phyloP scores from a whole-genome alignment of 176 grass and related monocot species.

The Triticum aestivum region DNA sequence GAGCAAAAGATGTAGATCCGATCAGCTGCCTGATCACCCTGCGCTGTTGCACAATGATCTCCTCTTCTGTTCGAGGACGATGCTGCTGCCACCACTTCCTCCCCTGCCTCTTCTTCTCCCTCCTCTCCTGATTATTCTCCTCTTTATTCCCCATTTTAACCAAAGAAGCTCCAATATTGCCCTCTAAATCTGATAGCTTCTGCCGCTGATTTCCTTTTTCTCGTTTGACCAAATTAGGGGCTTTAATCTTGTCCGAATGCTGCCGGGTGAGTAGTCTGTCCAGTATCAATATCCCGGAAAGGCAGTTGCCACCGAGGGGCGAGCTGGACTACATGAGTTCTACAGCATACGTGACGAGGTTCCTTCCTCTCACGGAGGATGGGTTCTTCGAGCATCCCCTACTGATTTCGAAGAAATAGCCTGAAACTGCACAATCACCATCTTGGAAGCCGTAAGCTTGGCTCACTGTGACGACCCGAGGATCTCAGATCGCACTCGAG shows the following conservation, averaged over 20 bases:
- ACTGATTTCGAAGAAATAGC: accelerated
- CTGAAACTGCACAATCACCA: neutral
- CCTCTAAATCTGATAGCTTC: neutral
- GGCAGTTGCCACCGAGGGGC: neutral
- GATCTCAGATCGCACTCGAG: too few relatives aligned
- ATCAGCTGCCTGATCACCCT: neutral
- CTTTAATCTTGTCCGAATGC: neutral
- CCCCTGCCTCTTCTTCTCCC: too few relatives aligned
- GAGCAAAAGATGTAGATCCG: neutral
- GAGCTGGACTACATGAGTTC: neutral
- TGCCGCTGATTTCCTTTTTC: neutral
- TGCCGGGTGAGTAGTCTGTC: neutral
- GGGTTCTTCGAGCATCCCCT: neutral
- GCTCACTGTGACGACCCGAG: neutral
- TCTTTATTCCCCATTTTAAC: neutral
- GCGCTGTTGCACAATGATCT: neutral
- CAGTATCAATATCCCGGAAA: neutral
- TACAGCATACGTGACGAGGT: neutral
- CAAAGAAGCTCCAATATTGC: neutral
- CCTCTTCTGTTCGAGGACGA: too few relatives aligned
- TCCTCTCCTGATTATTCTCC: neutral
- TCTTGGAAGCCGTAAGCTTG: neutral
- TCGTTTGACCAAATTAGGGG: neutral
- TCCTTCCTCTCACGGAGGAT: neutral
- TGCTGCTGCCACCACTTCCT: too few relatives aligned